Conservation (phyloP, 2,329 filamentous ascomycete genomes). For the Monosporascus sp. region DNA sequence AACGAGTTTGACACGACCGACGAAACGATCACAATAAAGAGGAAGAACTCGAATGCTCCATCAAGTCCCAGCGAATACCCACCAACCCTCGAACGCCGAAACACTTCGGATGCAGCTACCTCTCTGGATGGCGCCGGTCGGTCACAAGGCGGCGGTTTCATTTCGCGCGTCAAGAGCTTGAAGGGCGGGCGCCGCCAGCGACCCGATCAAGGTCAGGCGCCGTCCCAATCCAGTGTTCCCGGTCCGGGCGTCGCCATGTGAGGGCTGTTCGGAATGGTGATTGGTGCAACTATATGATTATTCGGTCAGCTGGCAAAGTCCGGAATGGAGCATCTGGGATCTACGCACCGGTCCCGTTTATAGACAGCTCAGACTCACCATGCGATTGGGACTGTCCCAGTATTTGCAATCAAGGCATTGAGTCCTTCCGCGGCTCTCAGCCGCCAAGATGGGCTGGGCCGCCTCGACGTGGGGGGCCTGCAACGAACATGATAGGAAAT, state of each 20-base stretch:
- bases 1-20: constrained; percentile 64
- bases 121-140: constrained; percentile 38
- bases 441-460: too few relatives aligned
- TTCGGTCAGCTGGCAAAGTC: too few relatives aligned
- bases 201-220: constrained; percentile 27
- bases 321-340: too few relatives aligned
- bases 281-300: background rate
- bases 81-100: constrained; percentile 55
- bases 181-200: constrained; percentile 60
- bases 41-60: constrained; percentile 28
- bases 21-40: constrained; percentile 41
- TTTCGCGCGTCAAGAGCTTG: constrained; percentile 77
- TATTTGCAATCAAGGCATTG: too few relatives aligned
- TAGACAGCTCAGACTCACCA: too few relatives aligned
- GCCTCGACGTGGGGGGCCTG: background rate
- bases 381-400: too few relatives aligned
- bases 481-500: background rate
- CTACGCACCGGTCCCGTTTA: too few relatives aligned
- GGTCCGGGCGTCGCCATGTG: constrained; percentile 16
- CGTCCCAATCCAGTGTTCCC: constrained; percentile 10
- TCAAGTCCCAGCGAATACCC: constrained; percentile 49
- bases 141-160: constrained; percentile 53
- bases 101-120: constrained; percentile 52
- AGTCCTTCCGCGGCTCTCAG: too few relatives aligned
- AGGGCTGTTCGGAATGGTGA: background rate